These are phyloP conservation scores for Fusarium hainanense DNA, from an alignment of 2,329 filamentous ascomycete genomes.

Conservation along the genomic window DNA sequence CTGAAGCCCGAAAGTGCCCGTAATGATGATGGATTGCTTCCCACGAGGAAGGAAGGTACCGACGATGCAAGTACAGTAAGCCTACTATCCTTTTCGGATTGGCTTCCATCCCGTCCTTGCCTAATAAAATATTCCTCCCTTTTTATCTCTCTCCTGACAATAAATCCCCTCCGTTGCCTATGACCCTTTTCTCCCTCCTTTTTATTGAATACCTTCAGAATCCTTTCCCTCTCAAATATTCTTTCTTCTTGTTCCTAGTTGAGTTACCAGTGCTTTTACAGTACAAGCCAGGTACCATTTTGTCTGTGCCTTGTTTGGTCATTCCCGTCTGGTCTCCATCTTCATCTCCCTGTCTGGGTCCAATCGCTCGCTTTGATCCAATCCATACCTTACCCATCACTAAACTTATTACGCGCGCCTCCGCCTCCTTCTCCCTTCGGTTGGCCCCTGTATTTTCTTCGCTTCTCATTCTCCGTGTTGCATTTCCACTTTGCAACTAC, in stretches of 20 bases:
- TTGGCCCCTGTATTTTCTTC: slow-evolving; percentile 42
- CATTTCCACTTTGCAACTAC: slow-evolving; percentile 39
- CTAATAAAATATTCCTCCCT: slow-evolving; percentile 21
- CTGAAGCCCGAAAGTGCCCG: slow-evolving; percentile 27
- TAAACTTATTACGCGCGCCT: slow-evolving; percentile 30
- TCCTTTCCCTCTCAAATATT: neutral
- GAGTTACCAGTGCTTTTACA: neutral
- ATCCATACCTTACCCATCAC: slow-evolving; percentile 8
- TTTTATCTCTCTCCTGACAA: slow-evolving; percentile 8
- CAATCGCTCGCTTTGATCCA: slow-evolving; percentile 37
- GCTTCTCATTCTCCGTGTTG: slow-evolving; percentile 36
- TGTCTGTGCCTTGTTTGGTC: slow-evolving; percentile 9
- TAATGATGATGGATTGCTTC: neutral
- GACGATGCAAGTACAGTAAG: slow-evolving; percentile 24
- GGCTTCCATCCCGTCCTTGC: slow-evolving; percentile 6
- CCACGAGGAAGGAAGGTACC: slow-evolving; percentile 15
- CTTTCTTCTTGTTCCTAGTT: slow-evolving; percentile 4
- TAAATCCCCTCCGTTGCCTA: neutral
- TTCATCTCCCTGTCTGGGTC: slow-evolving; percentile 30
- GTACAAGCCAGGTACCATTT: neutral
- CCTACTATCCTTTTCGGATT: slow-evolving; percentile 15
- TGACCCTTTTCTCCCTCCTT: slow-evolving; percentile 16
- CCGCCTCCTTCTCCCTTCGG: slow-evolving; percentile 27
- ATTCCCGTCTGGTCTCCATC: slow-evolving; percentile 23
- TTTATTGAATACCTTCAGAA: neutral